phyloP scores from a whole-genome alignment of 23 red algal genomes.

The Gracilaria caudata region DNA sequence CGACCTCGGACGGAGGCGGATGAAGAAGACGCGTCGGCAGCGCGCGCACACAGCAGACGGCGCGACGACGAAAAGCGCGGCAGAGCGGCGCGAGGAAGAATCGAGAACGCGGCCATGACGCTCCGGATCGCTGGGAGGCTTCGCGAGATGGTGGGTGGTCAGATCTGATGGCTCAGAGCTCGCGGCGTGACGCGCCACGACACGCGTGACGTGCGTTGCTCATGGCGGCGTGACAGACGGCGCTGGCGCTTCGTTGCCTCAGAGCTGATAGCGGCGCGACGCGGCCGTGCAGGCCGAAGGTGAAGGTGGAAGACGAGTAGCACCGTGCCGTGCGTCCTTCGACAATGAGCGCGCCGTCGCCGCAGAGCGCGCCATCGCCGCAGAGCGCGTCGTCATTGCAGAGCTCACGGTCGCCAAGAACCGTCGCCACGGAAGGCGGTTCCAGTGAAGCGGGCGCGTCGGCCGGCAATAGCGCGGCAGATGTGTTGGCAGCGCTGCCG shows the following conservation, averaged over 20 bases:
- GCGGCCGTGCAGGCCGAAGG: too few species aligned
- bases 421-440: too few species aligned
- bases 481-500: conserved; percentile 19
- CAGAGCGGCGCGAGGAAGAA: conserved; percentile 1
- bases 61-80: background rate
- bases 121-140: too few species aligned
- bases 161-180: too few species aligned
- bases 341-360: background rate
- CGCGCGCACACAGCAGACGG: conserved; percentile 13
- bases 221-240: background rate
- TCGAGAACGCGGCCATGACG: background rate
- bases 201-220: background rate
- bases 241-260: background rate
- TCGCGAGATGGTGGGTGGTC: too few species aligned
- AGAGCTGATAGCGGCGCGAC: too few species aligned
- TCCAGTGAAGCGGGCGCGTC: background rate
- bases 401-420: too few species aligned
- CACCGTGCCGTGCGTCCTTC: background rate
- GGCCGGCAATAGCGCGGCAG: conserved; percentile 6
- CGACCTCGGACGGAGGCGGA: background rate
- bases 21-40: background rate
- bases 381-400: background rate
- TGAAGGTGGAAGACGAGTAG: too few species aligned
- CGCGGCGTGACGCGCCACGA: too few species aligned
- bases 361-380: too few species aligned